Percentiles rank a stretch among this genome's conserved stretches.
Conservation (phyloP, 176 grass and related monocot genomes). For the Rhynchospora tenuis region DNA sequence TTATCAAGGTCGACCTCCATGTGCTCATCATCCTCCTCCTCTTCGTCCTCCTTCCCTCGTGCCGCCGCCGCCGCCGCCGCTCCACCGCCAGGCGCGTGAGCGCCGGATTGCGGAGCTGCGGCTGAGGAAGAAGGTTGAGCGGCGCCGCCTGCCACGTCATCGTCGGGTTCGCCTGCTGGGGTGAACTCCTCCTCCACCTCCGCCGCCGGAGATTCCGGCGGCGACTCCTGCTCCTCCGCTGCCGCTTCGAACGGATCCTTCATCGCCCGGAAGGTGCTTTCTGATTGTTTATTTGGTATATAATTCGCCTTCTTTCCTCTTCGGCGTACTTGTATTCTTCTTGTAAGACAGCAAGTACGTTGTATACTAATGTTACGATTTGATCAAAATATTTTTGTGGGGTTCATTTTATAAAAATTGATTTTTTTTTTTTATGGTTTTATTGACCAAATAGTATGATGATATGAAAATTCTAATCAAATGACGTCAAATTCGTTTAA, state of each 20-base stretch:
- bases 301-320: too few relatives aligned
- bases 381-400: too few relatives aligned
- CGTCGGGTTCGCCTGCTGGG: slow-evolving; percentile 15
- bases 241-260: slow-evolving; percentile 98
- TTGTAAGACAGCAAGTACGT: too few relatives aligned
- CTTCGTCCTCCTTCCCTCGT: slow-evolving; percentile 53
- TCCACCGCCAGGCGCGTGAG: background rate
- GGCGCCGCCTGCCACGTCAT: slow-evolving; percentile 6
- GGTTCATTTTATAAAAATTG: too few relatives aligned
- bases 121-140: slow-evolving; percentile 23
- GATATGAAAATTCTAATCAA: too few relatives aligned
- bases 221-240: slow-evolving; percentile 85
- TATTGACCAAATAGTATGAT: too few relatives aligned
- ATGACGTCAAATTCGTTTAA: too few relatives aligned
- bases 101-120: slow-evolving; percentile 16
- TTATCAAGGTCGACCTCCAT: slow-evolving; percentile 97
- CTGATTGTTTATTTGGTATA: too few relatives aligned
- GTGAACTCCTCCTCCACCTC: slow-evolving; percentile 17
- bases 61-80: slow-evolving; percentile 18
- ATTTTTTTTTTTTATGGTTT: too few relatives aligned
- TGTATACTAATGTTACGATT: too few relatives aligned
- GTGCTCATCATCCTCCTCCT: slow-evolving; percentile 86
- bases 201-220: slow-evolving; percentile 17
- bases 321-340: too few relatives aligned
- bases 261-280: slow-evolving; percentile 38